Evolutionary conservation across 345 rosid species (phyloP), one percentile per base, ranked within the genome.

Genomic region (Hibiscus tridactylites): DNA sequence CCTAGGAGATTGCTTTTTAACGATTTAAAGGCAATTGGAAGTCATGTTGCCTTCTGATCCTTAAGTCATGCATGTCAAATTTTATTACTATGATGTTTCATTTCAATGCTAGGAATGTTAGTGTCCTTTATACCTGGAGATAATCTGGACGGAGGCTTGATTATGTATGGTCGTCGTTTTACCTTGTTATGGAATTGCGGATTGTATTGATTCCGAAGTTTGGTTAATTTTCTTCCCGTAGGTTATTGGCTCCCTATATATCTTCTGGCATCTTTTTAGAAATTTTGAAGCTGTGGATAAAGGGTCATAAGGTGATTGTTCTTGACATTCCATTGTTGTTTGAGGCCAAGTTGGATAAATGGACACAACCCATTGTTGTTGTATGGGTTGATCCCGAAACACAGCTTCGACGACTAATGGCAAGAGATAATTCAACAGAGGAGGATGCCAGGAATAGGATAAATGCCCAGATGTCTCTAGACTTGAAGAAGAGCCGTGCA

Each of bases 311-410:
- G 75, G 86, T 90, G 54, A 83, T 94, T 6, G 90, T 90, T 71
- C 88, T 91, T 2, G 98, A 93, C 70, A 73, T 93, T 50, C 98
- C 98, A 5, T 78, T 93, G 67, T 69, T 91, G 76, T 91, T 91
- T 8, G 97, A 91, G 85, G 91, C 83, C 54, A 90, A 85, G 82
- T 84, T 94, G 88, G 91, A 90, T 70, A 87, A 71, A 71, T 90
- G 91, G 96, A 90, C 96, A 6, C 91, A 88, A 54, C 97, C 96
- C 21, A 78, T 83, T 49, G 71, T 91, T 1, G 91, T 85, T 42
- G 88, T 89, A 9, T 87, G 88, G 96, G 91, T 90, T 19, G 89
- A 86, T 80, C 69, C 85, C 53, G 88, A 86, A 61, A 91, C 88
- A 17, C 95, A 91, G 54, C 91, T 90, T 61, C 82, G 46, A 61